These are phyloP conservation scores for Acer yangbiense DNA, from an alignment of 345 rosid species.

Conservation along the genomic window DNA sequence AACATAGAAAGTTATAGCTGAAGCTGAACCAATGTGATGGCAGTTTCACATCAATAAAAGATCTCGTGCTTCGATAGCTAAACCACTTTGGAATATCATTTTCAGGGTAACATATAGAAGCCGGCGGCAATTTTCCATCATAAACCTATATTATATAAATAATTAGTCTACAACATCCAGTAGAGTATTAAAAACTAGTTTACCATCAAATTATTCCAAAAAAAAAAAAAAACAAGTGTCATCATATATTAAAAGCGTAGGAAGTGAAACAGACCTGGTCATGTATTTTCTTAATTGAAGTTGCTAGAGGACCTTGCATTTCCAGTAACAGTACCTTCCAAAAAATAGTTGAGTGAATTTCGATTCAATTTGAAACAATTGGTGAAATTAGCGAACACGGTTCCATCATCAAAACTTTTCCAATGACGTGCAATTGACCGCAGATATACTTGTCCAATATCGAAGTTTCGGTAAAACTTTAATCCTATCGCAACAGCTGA, in stretches of 20 bases:
- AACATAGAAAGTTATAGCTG: neutral
- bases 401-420: neutral
- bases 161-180: neutral
- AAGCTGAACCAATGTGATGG: neutral
- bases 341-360: no score
- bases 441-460: neutral
- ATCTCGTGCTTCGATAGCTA: neutral
- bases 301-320: neutral
- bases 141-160: neutral
- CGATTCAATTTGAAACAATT: neutral
- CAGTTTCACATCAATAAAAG: neutral
- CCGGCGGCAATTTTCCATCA: neutral
- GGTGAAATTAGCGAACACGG: neutral
- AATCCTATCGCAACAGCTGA: neutral
- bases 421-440: neutral
- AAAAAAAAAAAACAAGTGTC: no score
- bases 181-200: no score
- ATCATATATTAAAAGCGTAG: neutral
- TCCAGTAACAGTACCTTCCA: neutral
- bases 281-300: neutral
- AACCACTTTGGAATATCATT: neutral
- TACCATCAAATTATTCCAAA: neutral
- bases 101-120: neutral
- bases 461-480: neutral
- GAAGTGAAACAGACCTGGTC: neutral